Percentiles rank a stretch among this genome's conserved stretches.
These are phyloP conservation scores for Tylopilus felleus DNA, from an alignment of 768 basidiomycete genomes.

Conservation along the genomic window DNA sequence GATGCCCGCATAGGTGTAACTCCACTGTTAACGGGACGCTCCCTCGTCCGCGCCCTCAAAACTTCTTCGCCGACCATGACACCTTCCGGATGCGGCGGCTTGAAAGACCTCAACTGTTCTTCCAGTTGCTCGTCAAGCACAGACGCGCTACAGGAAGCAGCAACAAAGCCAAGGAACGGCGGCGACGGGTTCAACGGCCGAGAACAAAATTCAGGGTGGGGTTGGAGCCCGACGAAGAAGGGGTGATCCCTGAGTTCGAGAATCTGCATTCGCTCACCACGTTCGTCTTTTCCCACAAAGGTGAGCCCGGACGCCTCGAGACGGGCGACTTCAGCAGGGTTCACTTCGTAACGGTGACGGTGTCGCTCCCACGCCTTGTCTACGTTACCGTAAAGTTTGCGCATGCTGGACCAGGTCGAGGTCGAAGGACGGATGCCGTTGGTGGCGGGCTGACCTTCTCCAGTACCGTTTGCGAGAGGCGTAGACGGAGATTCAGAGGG, in stretches of 20 bases:
- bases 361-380: slow-evolving; percentile 93
- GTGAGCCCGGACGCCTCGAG: slow-evolving; percentile 70
- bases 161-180: slow-evolving; percentile 92
- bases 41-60: slow-evolving; percentile 39
- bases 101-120: slow-evolving; percentile 57
- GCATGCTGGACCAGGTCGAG: slow-evolving; percentile 65
- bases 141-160: slow-evolving; percentile 61
- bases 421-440: slow-evolving; percentile 33
- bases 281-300: slow-evolving; percentile 89
- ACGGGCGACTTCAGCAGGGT: slow-evolving; percentile 77
- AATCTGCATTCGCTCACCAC: slow-evolving; percentile 96
- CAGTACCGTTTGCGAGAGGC: slow-evolving; percentile 3
- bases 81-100: slow-evolving; percentile 71
- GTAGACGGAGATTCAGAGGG: slow-evolving; percentile 8
- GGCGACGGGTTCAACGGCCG: slow-evolving; percentile 97
- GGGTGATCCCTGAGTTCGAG: slow-evolving; percentile 90
- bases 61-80: slow-evolving; percentile 70
- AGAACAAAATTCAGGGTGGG: slow-evolving; percentile 98
- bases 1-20: slow-evolving; percentile 23
- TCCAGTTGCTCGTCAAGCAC: slow-evolving; percentile 69
- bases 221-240: slow-evolving; percentile 91
- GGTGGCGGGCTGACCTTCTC: not conserved
- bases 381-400: slow-evolving; percentile 80
- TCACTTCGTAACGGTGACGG: slow-evolving; percentile 94
- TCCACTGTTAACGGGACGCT: slow-evolving; percentile 27